Evolutionary conservation across 371 early-diverging fungal species (phyloP).

Genomic region (Pancytospora philotis): DNA sequence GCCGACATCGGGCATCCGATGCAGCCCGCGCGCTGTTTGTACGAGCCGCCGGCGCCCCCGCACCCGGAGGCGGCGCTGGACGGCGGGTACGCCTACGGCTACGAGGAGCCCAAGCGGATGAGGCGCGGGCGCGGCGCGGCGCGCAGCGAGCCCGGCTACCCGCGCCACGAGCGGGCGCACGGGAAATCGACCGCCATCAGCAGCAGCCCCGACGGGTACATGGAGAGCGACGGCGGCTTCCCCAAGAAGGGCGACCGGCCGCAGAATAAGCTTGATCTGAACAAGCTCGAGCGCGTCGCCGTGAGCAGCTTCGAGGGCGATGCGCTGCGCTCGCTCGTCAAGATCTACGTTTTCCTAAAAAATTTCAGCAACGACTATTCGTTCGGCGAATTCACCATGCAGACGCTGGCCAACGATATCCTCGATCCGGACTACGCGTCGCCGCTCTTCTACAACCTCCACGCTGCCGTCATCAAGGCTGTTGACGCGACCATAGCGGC

Average conservation of each 20-base stretch:
- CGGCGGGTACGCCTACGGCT: background rate
- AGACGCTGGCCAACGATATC: background rate
- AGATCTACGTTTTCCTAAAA: background rate
- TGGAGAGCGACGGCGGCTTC: background rate
- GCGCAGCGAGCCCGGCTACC: background rate
- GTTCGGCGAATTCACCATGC: background rate
- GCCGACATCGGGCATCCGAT: background rate
- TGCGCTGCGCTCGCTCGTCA: background rate
- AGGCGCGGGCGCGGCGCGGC: background rate
- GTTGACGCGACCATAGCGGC: background rate
- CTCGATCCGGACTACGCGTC: background rate
- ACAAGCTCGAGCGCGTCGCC: background rate
- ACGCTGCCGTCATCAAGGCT: background rate
- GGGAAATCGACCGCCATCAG: background rate
- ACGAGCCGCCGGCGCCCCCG: too few relatives aligned
- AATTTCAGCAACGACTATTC: background rate
- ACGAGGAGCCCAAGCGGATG: background rate
- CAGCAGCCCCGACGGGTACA: background rate
- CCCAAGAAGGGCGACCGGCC: background rate
- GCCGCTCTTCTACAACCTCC: background rate
- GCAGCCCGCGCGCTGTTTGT: background rate
- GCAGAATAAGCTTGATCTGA: background rate
- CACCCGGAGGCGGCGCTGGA: background rate
- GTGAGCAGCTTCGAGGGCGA: slow-evolving; percentile 4
- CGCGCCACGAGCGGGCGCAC: background rate